Conservation (phyloP, 2,329 filamentous ascomycete species). For the Tolypocladium sp. region DNA sequence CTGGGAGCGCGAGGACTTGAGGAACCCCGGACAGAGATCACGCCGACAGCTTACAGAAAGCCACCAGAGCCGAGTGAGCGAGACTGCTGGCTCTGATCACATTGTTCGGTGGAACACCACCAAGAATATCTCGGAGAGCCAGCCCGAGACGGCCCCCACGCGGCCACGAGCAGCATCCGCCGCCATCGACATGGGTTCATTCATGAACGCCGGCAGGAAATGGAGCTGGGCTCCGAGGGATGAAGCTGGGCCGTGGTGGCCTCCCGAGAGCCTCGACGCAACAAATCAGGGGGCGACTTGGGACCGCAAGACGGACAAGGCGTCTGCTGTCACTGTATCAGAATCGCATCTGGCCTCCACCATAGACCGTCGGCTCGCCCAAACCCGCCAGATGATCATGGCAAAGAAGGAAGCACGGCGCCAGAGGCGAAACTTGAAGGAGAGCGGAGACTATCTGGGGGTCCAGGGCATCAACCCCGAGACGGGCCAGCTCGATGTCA, state of each 20-base stretch:
- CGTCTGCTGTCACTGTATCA: no score
- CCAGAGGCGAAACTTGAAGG: constrained; percentile 36
- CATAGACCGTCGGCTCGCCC: background rate
- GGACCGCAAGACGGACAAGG: background rate
- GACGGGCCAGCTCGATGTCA: constrained; percentile 42
- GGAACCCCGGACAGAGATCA: background rate
- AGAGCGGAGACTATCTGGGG: constrained; percentile 49
- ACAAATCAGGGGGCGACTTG: no score
- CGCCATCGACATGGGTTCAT: background rate
- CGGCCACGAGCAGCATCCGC: background rate
- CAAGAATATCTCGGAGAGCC: constrained; percentile 11
- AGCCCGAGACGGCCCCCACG: background rate
- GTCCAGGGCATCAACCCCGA: constrained; percentile 49
- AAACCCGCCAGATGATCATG: constrained; percentile 6
- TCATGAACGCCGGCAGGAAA: constrained; percentile 1
- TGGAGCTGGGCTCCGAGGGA: constrained; percentile 11
- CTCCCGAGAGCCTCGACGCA: background rate
- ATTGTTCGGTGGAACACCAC: constrained; percentile 27
- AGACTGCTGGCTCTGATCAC: constrained; percentile 17
- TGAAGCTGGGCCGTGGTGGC: background rate
- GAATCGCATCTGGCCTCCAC: background rate
- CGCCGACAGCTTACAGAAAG: constrained; percentile 7
- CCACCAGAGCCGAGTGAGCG: constrained; percentile 8
- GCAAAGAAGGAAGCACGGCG: constrained; percentile 21
- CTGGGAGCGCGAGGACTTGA: constrained; percentile 14